Evolutionary conservation across 139 green algal species (phyloP), one percentile per base, ranked within the genome.

Genomic region (Diplosphaera chodatii): DNA sequence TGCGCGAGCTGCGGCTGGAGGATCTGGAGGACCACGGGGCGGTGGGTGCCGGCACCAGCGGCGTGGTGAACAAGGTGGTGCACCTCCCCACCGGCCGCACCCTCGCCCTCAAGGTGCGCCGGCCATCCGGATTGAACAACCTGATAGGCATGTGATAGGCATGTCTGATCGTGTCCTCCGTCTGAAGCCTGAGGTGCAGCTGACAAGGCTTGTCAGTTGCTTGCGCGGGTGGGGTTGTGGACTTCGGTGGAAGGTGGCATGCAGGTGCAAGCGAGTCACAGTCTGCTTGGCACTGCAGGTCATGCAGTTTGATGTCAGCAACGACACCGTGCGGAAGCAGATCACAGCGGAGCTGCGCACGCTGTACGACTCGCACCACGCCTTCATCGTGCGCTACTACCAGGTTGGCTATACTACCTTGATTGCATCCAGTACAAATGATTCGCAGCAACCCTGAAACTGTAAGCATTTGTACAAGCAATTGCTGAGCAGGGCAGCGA

Each of bases 271-370:
- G n/a, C n/a, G n/a, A n/a, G n/a, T n/a, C n/a, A n/a, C n/a, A n/a
- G n/a, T n/a, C n/a, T n/a, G n/a, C n/a, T n/a, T n/a, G n/a, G 25
- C 59, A 21, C 27, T 64, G 59, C 59, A 65, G 59, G 82, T 90
- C 67, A 90, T 90, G 40, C 80, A 88, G 74, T 84, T 88, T 66
- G 83, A 90, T 31, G 82, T 88, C 20, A 74, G 75, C 28, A 82
- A 72, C 18, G 82, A 90, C 66, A 64, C 73, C 28, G 69, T 87
- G 27, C 70, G 84, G 2, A 85, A 85, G 66, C 78, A 88, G 77
- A 80, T 90, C 18, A 88, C 74, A 0, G 83, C 77, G 30, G 85
- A 90, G 74, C 74, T 90, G 31, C 73, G 79, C 34, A 83, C 85
- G 28, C 59, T 90, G 62, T 79, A 87, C 66, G 82, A 79, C 30